Conservation (phyloP, 345 rosid genomes). For the Gossypium mustelinum region DNA sequence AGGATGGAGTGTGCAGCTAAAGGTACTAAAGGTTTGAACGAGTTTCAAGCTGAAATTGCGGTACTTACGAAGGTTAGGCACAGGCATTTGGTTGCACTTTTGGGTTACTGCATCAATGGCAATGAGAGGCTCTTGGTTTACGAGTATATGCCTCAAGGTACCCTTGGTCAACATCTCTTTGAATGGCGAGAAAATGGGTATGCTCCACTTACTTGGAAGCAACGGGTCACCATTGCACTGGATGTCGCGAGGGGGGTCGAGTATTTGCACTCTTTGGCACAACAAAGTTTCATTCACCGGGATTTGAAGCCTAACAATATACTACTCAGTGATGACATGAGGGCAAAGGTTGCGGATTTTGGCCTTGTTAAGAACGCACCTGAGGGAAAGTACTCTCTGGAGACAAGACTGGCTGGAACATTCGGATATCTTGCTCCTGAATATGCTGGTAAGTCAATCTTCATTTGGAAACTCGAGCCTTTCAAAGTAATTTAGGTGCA, state of each 20-base stretch:
- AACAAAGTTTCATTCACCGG: constrained; percentile 86
- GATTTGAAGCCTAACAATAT: constrained; percentile 87
- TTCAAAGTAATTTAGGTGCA: neutral
- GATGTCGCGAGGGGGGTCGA: constrained; percentile 94
- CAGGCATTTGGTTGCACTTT: constrained; percentile 77
- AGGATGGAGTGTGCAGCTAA: constrained; percentile 61
- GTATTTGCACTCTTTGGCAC: constrained; percentile 84
- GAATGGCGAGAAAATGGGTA: constrained; percentile 45
- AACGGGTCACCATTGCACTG: constrained; percentile 68
- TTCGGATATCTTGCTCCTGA: constrained; percentile 25
- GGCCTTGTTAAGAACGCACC: constrained; percentile 87
- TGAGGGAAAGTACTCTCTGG: constrained; percentile 78
- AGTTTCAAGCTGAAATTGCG: constrained; percentile 84
- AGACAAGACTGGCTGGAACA: constrained; percentile 88
- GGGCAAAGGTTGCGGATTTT: constrained; percentile 92
- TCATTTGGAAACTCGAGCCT: neutral
- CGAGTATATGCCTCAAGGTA: constrained; percentile 91
- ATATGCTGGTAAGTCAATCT: constrained; percentile 17
- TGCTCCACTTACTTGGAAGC: constrained; percentile 71
- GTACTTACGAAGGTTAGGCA: constrained; percentile 88
- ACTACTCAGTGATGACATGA: constrained; percentile 86
- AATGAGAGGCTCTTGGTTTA: constrained; percentile 65
- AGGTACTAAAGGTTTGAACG: constrained; percentile 70
- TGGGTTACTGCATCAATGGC: constrained; percentile 78
- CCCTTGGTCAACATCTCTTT: constrained; percentile 71